These are phyloP conservation scores for Metschnikowia drakensbergensis DNA, from an alignment of 805 yeast species.

Conservation along the genomic window DNA sequence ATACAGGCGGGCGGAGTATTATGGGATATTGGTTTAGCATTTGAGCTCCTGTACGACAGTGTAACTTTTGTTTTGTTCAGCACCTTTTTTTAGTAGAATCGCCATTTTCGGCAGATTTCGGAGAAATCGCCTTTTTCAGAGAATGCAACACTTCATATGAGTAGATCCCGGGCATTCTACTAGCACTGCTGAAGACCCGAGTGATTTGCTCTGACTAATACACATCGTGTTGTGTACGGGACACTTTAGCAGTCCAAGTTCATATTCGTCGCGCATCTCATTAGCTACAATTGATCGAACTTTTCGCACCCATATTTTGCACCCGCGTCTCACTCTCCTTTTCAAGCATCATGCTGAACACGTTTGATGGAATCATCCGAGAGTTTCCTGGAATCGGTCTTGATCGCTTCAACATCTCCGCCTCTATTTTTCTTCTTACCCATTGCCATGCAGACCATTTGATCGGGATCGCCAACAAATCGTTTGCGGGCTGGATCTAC, in stretches of 20 bases:
- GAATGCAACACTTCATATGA: no score
- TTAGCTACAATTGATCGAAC: not conserved
- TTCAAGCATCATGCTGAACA: slow-evolving; percentile 13
- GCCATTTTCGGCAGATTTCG: no score
- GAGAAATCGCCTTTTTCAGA: no score
- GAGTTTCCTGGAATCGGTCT: slow-evolving; percentile 50
- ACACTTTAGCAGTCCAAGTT: not conserved
- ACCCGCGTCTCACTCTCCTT: slow-evolving; percentile 6
- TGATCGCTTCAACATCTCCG: slow-evolving; percentile 28
- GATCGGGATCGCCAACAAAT: slow-evolving; percentile 41
- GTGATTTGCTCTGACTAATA: no score
- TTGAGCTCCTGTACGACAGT: no score
- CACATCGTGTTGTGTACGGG: not conserved
- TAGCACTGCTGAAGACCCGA: no score
- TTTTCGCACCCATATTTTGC: slow-evolving; percentile 10
- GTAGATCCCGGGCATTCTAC: no score
- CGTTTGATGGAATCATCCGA: slow-evolving; percentile 40
- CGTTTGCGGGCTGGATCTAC: slow-evolving; percentile 40
- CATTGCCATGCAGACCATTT: slow-evolving; percentile 58
- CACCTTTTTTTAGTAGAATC: no score
- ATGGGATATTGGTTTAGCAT: slow-evolving; percentile 64
- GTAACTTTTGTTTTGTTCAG: no score
- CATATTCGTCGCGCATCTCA: not conserved
- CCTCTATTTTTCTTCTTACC: slow-evolving; percentile 36
- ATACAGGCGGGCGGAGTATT: slow-evolving; percentile 64